phyloP scores from a whole-genome alignment of 441 rosid species.

The Jatropha podagrica region DNA sequence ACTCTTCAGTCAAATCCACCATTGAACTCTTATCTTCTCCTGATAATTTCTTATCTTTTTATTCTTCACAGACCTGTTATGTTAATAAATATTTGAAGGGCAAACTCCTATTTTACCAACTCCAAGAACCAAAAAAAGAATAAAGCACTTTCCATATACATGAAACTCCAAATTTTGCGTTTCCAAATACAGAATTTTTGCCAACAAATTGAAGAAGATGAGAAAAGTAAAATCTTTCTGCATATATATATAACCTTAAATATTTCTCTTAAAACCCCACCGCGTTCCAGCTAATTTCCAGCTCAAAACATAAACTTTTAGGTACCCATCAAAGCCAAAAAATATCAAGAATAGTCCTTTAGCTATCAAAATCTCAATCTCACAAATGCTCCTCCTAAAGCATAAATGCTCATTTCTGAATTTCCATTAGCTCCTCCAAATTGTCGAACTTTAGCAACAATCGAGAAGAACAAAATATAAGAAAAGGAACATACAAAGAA shows the following conservation, averaged over 20 bases:
- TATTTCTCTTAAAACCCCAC: slow-evolving; percentile 18
- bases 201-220: slow-evolving; percentile 20
- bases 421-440: slow-evolving; percentile 26
- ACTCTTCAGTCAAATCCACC: background rate
- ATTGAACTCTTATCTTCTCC: slow-evolving; percentile 1
- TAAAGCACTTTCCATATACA: slow-evolving; percentile 38
- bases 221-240: slow-evolving; percentile 15
- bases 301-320: slow-evolving; percentile 26
- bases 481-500: slow-evolving; percentile 17
- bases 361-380: slow-evolving; percentile 34
- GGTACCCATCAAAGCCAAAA: slow-evolving; percentile 19
- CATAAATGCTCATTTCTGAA: slow-evolving; percentile 23
- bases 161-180: slow-evolving; percentile 28
- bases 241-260: background rate
- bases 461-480: slow-evolving; percentile 21
- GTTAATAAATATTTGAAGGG: background rate
- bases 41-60: background rate
- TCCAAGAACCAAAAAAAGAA: slow-evolving; percentile 27
- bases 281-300: slow-evolving; percentile 40
- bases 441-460: slow-evolving; percentile 26
- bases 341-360: slow-evolving; percentile 31
- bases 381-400: slow-evolving; percentile 18
- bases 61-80: background rate
- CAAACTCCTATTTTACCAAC: slow-evolving; percentile 25
- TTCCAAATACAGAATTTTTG: slow-evolving; percentile 34